Evolutionary conservation across 169 alveolate genomes (phyloP).

Genomic region (Eimeria sp.): DNA sequence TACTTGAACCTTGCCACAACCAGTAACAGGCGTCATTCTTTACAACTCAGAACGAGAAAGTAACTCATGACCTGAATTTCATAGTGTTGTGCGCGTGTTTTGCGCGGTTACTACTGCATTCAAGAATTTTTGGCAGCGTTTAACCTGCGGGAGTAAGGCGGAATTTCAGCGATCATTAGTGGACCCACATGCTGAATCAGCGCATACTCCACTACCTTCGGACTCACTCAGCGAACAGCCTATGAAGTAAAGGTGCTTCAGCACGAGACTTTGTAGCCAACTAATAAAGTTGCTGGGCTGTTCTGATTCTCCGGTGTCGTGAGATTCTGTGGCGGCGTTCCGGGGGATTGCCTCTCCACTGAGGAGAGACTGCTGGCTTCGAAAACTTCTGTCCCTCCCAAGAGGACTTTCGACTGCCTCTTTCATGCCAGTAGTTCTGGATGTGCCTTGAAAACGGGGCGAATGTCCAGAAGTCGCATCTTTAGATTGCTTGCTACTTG

Average conservation of each 20-base stretch:
- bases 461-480: neutral
- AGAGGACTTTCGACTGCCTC: neutral
- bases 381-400: neutral
- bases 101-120: neutral
- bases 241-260: neutral
- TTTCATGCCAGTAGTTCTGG: neutral
- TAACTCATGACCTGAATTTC: neutral
- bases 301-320: neutral
- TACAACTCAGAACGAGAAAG: neutral
- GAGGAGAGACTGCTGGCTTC: constrained; percentile 8
- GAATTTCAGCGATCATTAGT: neutral
- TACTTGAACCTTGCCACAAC: neutral
- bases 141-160: neutral
- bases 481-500: neutral
- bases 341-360: neutral
- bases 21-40: neutral
- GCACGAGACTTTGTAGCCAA: constrained; percentile 35
- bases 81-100: neutral
- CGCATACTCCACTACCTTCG: neutral
- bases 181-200: neutral
- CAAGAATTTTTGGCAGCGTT: neutral
- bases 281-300: neutral
- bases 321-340: neutral
- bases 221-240: constrained; percentile 34
- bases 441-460: neutral